Conservation (phyloP, 495 filamentous ascomycete species). For the Articulospora tetracladia region DNA sequence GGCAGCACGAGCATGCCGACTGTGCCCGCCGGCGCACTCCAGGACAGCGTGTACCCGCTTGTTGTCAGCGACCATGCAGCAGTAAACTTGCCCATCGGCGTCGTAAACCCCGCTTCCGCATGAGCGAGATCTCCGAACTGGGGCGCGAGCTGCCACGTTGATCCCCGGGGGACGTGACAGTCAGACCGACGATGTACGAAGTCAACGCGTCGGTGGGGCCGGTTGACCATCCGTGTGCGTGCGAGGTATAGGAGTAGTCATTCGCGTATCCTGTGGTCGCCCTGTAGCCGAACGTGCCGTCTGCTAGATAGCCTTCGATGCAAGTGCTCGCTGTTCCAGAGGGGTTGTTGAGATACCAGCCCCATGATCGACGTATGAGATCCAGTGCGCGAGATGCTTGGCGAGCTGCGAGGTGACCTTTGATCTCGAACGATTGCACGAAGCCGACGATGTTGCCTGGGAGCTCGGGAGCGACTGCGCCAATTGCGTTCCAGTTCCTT, state of each 20-base stretch:
- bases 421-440: constrained; percentile 60
- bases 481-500: constrained; percentile 41
- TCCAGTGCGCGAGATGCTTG: constrained; percentile 52
- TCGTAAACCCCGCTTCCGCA: constrained; percentile 56
- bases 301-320: constrained; percentile 56
- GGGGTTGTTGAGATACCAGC: constrained; percentile 58
- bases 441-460: constrained; percentile 58
- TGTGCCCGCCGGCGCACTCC: constrained; percentile 26
- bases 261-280: constrained; percentile 43
- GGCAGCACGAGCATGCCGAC: constrained; percentile 14
- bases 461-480: constrained; percentile 55
- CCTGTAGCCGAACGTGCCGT: constrained; percentile 57
- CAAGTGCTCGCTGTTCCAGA: constrained; percentile 60
- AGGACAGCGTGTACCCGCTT: constrained; percentile 18
- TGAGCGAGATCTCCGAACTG: constrained; percentile 52
- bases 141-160: constrained; percentile 51
- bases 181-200: constrained; percentile 55
- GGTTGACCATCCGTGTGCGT: constrained; percentile 54
- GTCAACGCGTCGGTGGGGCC: constrained; percentile 57
- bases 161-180: constrained; percentile 45
- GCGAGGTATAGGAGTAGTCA: constrained; percentile 52
- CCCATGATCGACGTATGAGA: constrained; percentile 61
- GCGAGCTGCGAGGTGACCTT: constrained; percentile 51
- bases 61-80: constrained; percentile 23
- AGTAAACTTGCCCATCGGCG: constrained; percentile 47